Conservation (phyloP, 805 yeast species). For the Candida yuanshanica region DNA sequence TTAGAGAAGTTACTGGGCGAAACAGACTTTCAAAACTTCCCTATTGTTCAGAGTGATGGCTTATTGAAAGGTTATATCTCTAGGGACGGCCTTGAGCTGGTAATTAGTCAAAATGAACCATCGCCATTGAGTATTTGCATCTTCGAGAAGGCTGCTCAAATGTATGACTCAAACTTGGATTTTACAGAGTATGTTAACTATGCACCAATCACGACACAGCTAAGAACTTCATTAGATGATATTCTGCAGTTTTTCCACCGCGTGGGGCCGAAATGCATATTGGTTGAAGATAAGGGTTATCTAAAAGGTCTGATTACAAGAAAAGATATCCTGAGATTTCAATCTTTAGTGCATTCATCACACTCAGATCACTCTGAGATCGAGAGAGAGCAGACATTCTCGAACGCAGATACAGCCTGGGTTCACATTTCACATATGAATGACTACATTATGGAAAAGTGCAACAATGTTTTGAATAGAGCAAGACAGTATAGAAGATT, state of each 20-base stretch:
- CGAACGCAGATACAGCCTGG: slow-evolving; percentile 13
- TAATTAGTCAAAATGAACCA: slow-evolving; percentile 26
- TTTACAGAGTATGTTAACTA: slow-evolving; percentile 36
- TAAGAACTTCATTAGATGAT: slow-evolving; percentile 50
- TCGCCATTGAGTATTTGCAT: slow-evolving; percentile 3
- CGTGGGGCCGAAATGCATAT: slow-evolving; percentile 72
- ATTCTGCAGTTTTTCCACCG: slow-evolving; percentile 65
- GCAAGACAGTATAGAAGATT: not conserved
- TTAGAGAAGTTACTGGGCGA: slow-evolving; percentile 30
- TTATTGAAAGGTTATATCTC: slow-evolving; percentile 41
- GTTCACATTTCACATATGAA: slow-evolving; percentile 2
- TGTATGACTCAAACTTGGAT: slow-evolving; percentile 4
- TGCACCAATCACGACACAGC: slow-evolving; percentile 58
- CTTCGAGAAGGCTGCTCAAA: slow-evolving; percentile 7
- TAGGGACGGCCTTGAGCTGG: slow-evolving; percentile 34
- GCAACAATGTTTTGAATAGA: not conserved
- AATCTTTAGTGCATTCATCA: slow-evolving; percentile 27
- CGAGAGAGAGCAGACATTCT: slow-evolving; percentile 12
- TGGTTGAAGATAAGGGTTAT: slow-evolving; percentile 56
- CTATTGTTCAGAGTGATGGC: slow-evolving; percentile 42
- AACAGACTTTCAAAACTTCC: slow-evolving; percentile 43
- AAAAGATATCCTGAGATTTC: slow-evolving; percentile 73
- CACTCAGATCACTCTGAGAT: slow-evolving; percentile 7
- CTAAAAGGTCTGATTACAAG: slow-evolving; percentile 76
- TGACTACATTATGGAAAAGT: not conserved